Percentiles rank a stretch among this genome's conserved stretches.
Evolutionary conservation across 306 rosid genomes (phyloP).

Genomic region (Pueraria montana): DNA sequence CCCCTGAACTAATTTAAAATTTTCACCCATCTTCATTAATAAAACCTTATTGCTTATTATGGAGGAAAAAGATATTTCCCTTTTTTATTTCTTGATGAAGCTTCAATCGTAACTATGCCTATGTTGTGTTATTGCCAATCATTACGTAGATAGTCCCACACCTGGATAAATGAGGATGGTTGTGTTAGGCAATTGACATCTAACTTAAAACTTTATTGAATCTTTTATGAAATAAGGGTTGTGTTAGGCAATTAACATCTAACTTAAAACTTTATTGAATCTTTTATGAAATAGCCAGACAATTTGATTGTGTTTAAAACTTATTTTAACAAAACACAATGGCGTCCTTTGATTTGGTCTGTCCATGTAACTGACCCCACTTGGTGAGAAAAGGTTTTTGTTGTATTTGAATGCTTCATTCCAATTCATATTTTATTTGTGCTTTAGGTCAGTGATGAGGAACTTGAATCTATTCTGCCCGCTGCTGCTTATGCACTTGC

Average conservation of each 20-base stretch:
- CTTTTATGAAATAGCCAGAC: constrained; percentile 11
- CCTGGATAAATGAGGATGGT: background rate
- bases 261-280: background rate
- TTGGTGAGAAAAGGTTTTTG: background rate
- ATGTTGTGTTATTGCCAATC: background rate
- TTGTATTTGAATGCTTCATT: constrained; percentile 18
- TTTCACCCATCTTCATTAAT: background rate
- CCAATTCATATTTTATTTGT: constrained; percentile 31
- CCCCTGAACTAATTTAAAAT: constrained; percentile 30
- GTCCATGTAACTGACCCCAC: background rate
- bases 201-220: background rate
- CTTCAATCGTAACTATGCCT: background rate
- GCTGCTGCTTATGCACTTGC: constrained; percentile 93
- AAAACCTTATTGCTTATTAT: constrained; percentile 10
- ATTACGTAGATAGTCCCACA: background rate
- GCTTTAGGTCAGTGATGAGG: constrained; percentile 77
- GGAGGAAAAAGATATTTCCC: background rate
- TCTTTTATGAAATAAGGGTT: no score
- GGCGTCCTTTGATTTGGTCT: background rate
- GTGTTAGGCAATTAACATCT: background rate
- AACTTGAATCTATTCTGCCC: constrained; percentile 83
- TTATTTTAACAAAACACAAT: constrained; percentile 28
- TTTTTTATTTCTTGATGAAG: constrained; percentile 19
- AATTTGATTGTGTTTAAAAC: background rate
- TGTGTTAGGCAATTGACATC: background rate